Evolutionary conservation across 2,329 filamentous ascomycete genomes (phyloP).

Genomic region (Phaeophleospora eucalypticola): DNA sequence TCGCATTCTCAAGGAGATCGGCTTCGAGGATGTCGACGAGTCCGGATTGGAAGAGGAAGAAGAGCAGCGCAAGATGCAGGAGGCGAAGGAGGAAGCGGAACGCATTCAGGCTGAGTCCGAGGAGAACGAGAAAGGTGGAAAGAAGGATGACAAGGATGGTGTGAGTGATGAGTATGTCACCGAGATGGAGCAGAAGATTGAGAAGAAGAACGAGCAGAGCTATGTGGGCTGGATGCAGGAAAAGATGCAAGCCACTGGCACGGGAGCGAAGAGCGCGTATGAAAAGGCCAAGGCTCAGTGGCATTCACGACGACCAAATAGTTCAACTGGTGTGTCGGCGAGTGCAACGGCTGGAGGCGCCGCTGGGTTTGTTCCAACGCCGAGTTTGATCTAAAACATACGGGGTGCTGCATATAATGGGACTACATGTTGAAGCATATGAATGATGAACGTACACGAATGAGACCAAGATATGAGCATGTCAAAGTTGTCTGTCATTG

Average conservation of each 20-base stretch:
- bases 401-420: too few relatives aligned
- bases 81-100: conserved; percentile 37
- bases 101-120: conserved; percentile 25
- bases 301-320: conserved; percentile 3
- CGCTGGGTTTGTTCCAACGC: neutral
- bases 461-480: too few relatives aligned
- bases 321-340: neutral
- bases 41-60: conserved; percentile 46
- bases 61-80: conserved; percentile 36
- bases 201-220: conserved; percentile 34
- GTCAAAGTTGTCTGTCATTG: too few relatives aligned
- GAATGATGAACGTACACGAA: too few relatives aligned
- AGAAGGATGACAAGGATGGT: conserved; percentile 26
- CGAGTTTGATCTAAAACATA: too few relatives aligned
- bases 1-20: conserved; percentile 48
- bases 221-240: conserved; percentile 41
- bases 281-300: conserved; percentile 19
- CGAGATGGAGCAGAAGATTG: conserved; percentile 7
- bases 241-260: conserved; percentile 35
- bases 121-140: conserved; percentile 21
- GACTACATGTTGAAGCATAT: too few relatives aligned
- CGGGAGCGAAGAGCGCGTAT: conserved; percentile 21
- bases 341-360: neutral
- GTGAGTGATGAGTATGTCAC: conserved; percentile 31
- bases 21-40: conserved; percentile 50